Evolutionary conservation across 495 filamentous ascomycete species (phyloP).

Genomic region (Glarea lozoyensis): DNA sequence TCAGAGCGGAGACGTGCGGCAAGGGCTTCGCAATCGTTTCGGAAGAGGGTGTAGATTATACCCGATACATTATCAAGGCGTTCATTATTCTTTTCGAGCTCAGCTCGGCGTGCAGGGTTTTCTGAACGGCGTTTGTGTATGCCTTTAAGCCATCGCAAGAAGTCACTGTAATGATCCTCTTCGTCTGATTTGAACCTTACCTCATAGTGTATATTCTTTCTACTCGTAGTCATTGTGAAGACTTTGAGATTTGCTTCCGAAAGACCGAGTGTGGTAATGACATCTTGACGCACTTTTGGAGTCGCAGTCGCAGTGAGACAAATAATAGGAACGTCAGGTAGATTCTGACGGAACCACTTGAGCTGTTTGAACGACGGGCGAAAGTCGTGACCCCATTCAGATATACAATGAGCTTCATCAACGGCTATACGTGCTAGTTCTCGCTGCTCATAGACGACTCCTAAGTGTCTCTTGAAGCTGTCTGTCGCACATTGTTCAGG

Average conservation of each 20-base stretch:
- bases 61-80: slow-evolving; percentile 61
- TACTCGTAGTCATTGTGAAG: slow-evolving; percentile 71
- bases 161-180: slow-evolving; percentile 58
- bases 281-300: slow-evolving; percentile 64
- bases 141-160: slow-evolving; percentile 62
- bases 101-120: slow-evolving; percentile 32
- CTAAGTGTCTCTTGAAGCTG: slow-evolving; percentile 65
- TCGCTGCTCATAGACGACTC: slow-evolving; percentile 65
- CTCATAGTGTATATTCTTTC: slow-evolving; percentile 87
- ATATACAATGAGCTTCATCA: slow-evolving; percentile 95
- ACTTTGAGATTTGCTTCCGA: slow-evolving; percentile 50
- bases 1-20: slow-evolving; percentile 52
- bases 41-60: slow-evolving; percentile 81
- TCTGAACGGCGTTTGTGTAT: slow-evolving; percentile 56
- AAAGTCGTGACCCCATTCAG: slow-evolving; percentile 98
- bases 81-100: slow-evolving; percentile 40
- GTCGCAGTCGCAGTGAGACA: slow-evolving; percentile 90
- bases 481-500: slow-evolving; percentile 79
- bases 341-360: slow-evolving; percentile 75
- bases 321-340: slow-evolving; percentile 79
- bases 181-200: slow-evolving; percentile 77
- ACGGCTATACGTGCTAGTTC: slow-evolving; percentile 81
- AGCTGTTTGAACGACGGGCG: slow-evolving; percentile 83
- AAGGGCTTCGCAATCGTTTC: slow-evolving; percentile 67
- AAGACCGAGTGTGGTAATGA: slow-evolving; percentile 65